Base-by-base conservation (phyloP, 805 yeast genomes). In the Pichia scutulata region DNA sequence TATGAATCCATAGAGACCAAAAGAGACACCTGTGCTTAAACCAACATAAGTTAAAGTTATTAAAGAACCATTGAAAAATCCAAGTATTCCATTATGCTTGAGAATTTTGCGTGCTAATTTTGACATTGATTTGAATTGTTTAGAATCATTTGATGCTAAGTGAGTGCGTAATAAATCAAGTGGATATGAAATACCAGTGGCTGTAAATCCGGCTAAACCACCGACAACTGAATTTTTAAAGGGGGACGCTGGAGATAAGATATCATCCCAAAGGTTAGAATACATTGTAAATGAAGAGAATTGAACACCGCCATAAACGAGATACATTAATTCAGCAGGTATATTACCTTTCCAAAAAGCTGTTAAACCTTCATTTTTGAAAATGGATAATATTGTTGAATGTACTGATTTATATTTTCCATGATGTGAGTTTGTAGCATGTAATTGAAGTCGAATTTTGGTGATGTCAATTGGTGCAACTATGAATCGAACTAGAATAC, bases 301-400 rank as follows among this genome's bases (percentile, higher is more conserved):
- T 64, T 93, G 98, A 0, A 79, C 69, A 0, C 87, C 87, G 13
- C 98, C 97, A 60, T 92, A 93, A 12, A 86, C 57, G 14, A 92
- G 70, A 60, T 93, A 93, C 81, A 93, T 78, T 39, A 81, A 65
- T 55, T 89, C 89, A 0, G 98, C 99, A 0, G 99, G 96, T 0
- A 88, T 75, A 62, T 93, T 93, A 0, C 99, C 99, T 64, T 89
- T 90, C 98, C 98, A 93, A n/a, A 92, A 71, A 0, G 89, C 92
- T 4, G 65, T 53, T 0, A 83, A 41, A 7, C 70, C 70, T 65
- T 92, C 98, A 33, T 78, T 72, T 19, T 64, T 62, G 1, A 75
- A 54, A 1, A 89, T 74, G 1, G 70, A 64, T 14, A 53, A 54
- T 44, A 79, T 63, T 0, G 82, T 71, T 19, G 63, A 50, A 3